Percentiles rank a stretch among this genome's conserved stretches.
Evolutionary conservation across 1,139 yeast species (phyloP).

Genomic region (Candida neerlandica): DNA sequence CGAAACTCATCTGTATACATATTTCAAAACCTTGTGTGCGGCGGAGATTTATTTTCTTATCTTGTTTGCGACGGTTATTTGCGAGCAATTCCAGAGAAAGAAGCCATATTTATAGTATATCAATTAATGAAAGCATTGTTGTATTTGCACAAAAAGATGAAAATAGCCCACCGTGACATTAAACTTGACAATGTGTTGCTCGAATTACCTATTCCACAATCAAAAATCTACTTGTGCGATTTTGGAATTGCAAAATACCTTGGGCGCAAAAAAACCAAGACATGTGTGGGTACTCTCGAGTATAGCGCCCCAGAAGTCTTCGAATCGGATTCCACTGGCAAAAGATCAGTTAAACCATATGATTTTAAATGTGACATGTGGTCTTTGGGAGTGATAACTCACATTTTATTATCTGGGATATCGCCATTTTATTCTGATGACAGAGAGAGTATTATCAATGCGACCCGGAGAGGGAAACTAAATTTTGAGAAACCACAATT

Average conservation of each 20-base stretch:
- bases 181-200: constrained; percentile 59
- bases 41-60: constrained; percentile 70
- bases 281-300: constrained; percentile 69
- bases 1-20: constrained; percentile 41
- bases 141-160: constrained; percentile 45
- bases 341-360: constrained; percentile 35
- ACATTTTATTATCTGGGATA: constrained; percentile 57
- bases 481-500: constrained; percentile 44
- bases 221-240: constrained; percentile 60
- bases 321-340: constrained; percentile 12
- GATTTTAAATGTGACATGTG: constrained; percentile 63
- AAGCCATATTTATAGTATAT: constrained; percentile 53
- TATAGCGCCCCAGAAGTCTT: constrained; percentile 64
- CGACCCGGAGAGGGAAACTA: constrained; percentile 43
- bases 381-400: constrained; percentile 65
- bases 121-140: constrained; percentile 57
- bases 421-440: constrained; percentile 60
- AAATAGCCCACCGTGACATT: constrained; percentile 26
- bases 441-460: constrained; percentile 37
- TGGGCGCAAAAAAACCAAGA: constrained; percentile 41
- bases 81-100: constrained; percentile 52
- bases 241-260: constrained; percentile 62
- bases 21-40: constrained; percentile 56
- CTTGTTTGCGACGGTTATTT: constrained; percentile 46
- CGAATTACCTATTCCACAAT: constrained; percentile 51